Conservation (phyloP, 768 basidiomycete species). For the Coprinopsis marcescibilis region DNA sequence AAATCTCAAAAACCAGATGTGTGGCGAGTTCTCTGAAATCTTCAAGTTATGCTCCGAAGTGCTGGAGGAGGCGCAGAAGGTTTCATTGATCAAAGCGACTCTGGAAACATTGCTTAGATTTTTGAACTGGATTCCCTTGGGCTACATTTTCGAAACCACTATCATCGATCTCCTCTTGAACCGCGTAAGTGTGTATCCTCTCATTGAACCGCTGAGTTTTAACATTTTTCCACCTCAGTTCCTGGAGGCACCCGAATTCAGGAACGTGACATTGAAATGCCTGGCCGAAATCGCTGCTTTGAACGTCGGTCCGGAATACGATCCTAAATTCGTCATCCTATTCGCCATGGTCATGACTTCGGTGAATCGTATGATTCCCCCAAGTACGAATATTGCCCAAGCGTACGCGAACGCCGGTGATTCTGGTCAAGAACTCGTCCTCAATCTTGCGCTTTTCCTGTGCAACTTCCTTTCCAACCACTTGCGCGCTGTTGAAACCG, state of each 20-base stretch:
- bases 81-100: constrained; percentile 89
- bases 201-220: constrained; percentile 3
- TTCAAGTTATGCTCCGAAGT: constrained; percentile 98
- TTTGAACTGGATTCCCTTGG: constrained; percentile 98
- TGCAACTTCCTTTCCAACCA: constrained; percentile 94
- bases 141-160: constrained; percentile 97
- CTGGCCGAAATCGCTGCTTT: constrained; percentile 94
- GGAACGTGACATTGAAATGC: constrained; percentile 95
- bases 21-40: constrained; percentile 93
- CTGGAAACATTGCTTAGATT: constrained; percentile 93
- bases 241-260: constrained; percentile 93
- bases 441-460: constrained; percentile 96
- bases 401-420: constrained; percentile 89
- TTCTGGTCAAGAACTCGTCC: constrained; percentile 92
- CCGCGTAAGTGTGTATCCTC: constrained; percentile 57
- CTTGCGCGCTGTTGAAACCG: constrained; percentile 89
- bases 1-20: constrained; percentile 97
- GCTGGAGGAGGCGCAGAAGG: constrained; percentile 93
- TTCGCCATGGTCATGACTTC: constrained; percentile 99
- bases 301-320: constrained; percentile 93
- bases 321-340: constrained; percentile 94
- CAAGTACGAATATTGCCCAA: constrained; percentile 88
- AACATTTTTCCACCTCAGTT: constrained; percentile 51
- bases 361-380: constrained; percentile 94
- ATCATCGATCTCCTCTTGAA: constrained; percentile 91